Percentiles rank a stretch among this genome's conserved stretches.
phyloP scores from a whole-genome alignment of 345 rosid species.

The Gossypium thurberi region DNA sequence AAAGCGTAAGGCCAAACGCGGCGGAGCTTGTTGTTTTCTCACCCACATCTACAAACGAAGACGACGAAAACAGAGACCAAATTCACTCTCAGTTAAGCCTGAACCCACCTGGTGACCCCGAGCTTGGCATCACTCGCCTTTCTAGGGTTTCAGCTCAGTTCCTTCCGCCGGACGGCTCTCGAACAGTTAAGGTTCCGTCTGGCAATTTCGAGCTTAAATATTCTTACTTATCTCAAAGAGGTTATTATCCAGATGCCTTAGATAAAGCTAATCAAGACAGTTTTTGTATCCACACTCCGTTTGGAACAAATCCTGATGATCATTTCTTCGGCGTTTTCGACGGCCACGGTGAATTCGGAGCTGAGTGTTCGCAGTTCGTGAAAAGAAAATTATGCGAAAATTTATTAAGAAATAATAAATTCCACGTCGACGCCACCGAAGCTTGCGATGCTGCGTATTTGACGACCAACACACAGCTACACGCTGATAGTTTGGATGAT shows the following conservation, averaged over 20 bases:
- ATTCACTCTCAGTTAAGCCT: conserved; percentile 34
- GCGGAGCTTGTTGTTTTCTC: conserved; percentile 49
- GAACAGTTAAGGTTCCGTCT: conserved; percentile 54
- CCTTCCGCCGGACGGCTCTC: conserved; percentile 80
- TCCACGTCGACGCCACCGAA: conserved; percentile 62
- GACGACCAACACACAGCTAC: conserved; percentile 67
- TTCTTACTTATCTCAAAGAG: conserved; percentile 84
- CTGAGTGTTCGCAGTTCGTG: conserved; percentile 87
- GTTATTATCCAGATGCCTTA: conserved; percentile 89
- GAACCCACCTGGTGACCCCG: conserved; percentile 37
- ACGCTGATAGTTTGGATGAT: conserved; percentile 72
- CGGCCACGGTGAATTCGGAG: conserved; percentile 94
- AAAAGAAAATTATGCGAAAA: conserved; percentile 78
- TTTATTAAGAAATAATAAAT: conserved; percentile 57
- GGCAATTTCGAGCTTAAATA: conserved; percentile 56
- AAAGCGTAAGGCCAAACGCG: conserved; percentile 14
- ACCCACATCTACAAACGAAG: conserved; percentile 36
- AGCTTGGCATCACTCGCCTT: conserved; percentile 69
- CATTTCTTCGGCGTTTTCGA: conserved; percentile 96
- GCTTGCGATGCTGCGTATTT: conserved; percentile 67
- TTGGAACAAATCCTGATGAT: conserved; percentile 59
- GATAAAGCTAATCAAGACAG: conserved; percentile 98
- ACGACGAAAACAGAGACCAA: conserved; percentile 46
- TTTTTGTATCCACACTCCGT: conserved; percentile 88
- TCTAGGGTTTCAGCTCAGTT: conserved; percentile 94